phyloP scores from a whole-genome alignment of 2,329 filamentous ascomycete species.

The Fusarium virguliforme region DNA sequence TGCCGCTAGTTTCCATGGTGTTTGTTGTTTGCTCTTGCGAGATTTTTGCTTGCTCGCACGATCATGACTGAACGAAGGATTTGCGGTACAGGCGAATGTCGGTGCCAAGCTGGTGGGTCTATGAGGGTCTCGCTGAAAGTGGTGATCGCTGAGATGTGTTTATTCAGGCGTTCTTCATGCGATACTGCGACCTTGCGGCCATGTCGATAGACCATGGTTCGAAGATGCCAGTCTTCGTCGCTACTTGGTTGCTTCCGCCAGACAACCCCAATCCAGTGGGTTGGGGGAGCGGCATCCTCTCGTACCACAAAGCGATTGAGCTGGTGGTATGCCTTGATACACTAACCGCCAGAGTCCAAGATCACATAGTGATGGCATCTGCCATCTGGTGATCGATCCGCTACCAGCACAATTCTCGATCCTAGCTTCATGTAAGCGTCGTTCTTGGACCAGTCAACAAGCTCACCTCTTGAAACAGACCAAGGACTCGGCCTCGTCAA shows the following conservation, averaged over 20 bases:
- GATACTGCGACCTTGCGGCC: too few relatives aligned
- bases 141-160: too few relatives aligned
- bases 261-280: too few relatives aligned
- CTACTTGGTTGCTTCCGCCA: too few relatives aligned
- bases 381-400: neutral
- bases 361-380: neutral
- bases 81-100: neutral
- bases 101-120: too few relatives aligned
- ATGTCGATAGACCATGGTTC: too few relatives aligned
- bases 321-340: neutral
- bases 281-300: neutral
- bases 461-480: neutral
- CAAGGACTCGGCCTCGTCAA: neutral
- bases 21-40: neutral
- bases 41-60: neutral
- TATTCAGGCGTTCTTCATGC: too few relatives aligned
- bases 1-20: neutral
- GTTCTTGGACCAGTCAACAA: neutral
- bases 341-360: neutral
- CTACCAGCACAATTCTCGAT: neutral
- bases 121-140: too few relatives aligned
- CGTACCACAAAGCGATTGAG: neutral
- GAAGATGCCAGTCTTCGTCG: too few relatives aligned
- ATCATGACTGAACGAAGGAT: neutral
- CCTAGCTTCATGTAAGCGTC: neutral